Evolutionary conservation across 768 basidiomycete species (phyloP).

Genomic region (Rhizopogon vinicolor): DNA sequence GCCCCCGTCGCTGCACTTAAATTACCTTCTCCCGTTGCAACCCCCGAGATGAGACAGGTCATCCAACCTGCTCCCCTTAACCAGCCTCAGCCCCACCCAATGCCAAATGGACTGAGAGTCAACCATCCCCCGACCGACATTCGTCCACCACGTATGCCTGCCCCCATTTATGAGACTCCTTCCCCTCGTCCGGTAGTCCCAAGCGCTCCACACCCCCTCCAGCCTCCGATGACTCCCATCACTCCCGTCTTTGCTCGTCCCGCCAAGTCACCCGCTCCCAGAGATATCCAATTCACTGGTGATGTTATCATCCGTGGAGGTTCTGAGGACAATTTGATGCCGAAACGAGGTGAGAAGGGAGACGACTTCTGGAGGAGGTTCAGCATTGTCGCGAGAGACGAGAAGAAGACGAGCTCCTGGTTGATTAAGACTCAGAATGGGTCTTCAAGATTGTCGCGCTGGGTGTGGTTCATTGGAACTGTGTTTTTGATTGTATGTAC

Average conservation of each 20-base stretch:
- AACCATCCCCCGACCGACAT: conserved; percentile 14
- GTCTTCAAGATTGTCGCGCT: conserved; percentile 48
- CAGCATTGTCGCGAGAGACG: conserved; percentile 76
- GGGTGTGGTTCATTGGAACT: conserved; percentile 69
- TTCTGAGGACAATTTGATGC: conserved; percentile 62
- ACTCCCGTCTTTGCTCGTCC: conserved; percentile 75
- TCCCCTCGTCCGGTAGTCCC: conserved; percentile 34
- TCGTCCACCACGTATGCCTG: conserved; percentile 22
- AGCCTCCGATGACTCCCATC: conserved; percentile 75
- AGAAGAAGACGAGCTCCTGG: conserved; percentile 61
- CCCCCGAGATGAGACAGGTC: conserved; percentile 28
- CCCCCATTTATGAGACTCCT: conserved; percentile 27
- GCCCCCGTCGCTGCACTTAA: conserved; percentile 65
- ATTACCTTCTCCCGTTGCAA: conserved; percentile 43
- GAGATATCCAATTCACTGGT: conserved; percentile 45
- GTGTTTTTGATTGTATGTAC: conserved; percentile 47
- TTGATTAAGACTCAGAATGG: conserved; percentile 58
- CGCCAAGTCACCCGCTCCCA: conserved; percentile 26
- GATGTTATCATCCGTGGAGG: conserved; percentile 62
- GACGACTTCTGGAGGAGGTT: conserved; percentile 88
- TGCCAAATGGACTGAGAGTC: conserved; percentile 11
- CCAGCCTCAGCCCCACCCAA: conserved; percentile 6
- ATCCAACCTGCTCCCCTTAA: conserved; percentile 15
- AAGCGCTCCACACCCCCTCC: conserved; percentile 65
- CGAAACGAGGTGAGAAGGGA: conserved; percentile 65